Evolutionary conservation across 2,329 filamentous ascomycete species (phyloP).

Genomic region (Lecanicillium sp.): DNA sequence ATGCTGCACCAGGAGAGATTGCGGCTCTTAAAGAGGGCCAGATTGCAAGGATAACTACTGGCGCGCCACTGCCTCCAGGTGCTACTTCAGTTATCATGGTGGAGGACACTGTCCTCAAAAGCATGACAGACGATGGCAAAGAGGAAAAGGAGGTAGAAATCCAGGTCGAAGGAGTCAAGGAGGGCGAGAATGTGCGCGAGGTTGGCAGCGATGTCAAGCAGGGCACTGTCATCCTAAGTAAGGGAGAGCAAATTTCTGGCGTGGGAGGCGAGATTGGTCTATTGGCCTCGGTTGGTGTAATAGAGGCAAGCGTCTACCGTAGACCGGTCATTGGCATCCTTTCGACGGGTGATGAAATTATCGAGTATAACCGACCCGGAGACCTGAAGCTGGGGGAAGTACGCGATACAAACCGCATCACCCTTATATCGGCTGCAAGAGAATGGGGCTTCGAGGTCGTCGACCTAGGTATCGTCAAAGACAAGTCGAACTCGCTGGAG

Average conservation of each 20-base stretch:
- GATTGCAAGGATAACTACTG: conserved; percentile 88
- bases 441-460: conserved; percentile 72
- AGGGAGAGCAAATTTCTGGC: conserved; percentile 77
- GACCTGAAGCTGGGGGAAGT: conserved; percentile 74
- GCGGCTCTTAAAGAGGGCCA: conserved; percentile 62
- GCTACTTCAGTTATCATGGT: conserved; percentile 89
- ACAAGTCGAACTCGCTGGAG: conserved; percentile 69
- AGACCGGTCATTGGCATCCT: conserved; percentile 78
- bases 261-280: conserved; percentile 89
- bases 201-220: conserved; percentile 78
- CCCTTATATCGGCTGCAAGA: conserved; percentile 69
- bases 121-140: conserved; percentile 67
- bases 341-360: conserved; percentile 92
- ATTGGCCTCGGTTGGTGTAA: conserved; percentile 75
- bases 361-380: conserved; percentile 61
- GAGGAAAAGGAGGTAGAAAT: conserved; percentile 91
- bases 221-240: conserved; percentile 63
- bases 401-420: conserved; percentile 86
- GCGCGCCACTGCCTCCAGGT: conserved; percentile 80
- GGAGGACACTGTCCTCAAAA: conserved; percentile 77
- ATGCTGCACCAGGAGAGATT: conserved; percentile 69
- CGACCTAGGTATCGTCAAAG: conserved; percentile 79
- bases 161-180: conserved; percentile 64
- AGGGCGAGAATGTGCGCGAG: conserved; percentile 84
- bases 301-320: conserved; percentile 64